Evolutionary conservation across 352 stramenopile genomes (phyloP), one percentile per base, ranked within the genome.

Genomic region (Phytophthora megakarya): DNA sequence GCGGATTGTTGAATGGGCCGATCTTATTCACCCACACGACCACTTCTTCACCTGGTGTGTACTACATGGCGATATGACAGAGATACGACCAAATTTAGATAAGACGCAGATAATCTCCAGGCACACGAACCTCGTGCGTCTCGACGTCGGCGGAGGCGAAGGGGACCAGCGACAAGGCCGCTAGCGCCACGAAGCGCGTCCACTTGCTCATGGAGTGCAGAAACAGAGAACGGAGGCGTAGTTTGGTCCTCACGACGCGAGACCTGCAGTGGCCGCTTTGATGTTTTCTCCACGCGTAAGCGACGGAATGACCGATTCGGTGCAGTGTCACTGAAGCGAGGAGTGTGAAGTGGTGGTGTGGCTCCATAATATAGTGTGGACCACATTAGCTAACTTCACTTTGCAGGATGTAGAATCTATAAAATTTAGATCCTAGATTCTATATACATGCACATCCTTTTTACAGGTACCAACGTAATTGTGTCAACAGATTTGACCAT

Each of bases 21-120:
- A 99, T 97, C 80, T 99, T 98, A 76, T 98, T 98, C 23, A 98
- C 93, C 94, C 94, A 99, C n/a, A 98, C 80, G 18, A 95, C 76
- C 0, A 98, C 90, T 40, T 90, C 78, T 49, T 96, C 86, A n/a
- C 76, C 73, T 22, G 69, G 56, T 2, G 74, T 51, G 42, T 96
- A 96, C 85, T 93, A 53, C 57, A 65, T 44, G 8, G 22, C 37
- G 5, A 48, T 54, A 66, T 37, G 33, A 58, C n/a, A 15, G 21
- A 47, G 23, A 32, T 32, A 32, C 9, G 26, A 32, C 26, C 26
- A 32, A 35, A 35, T 15, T 35, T 5, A 12, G 30, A 35, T 11
- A 35, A 11, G 10, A 15, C 3, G 30, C 30, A 32, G 26, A 32
- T 32, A 35, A 35, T 35, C 30, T 5, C 10, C 3, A 12, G 26